A percentile compares a stretch with the other conserved stretches of the same genome.
These are phyloP conservation scores for Metschnikowia lachancei DNA, from an alignment of 805 yeast genomes.

Conservation along the genomic window DNA sequence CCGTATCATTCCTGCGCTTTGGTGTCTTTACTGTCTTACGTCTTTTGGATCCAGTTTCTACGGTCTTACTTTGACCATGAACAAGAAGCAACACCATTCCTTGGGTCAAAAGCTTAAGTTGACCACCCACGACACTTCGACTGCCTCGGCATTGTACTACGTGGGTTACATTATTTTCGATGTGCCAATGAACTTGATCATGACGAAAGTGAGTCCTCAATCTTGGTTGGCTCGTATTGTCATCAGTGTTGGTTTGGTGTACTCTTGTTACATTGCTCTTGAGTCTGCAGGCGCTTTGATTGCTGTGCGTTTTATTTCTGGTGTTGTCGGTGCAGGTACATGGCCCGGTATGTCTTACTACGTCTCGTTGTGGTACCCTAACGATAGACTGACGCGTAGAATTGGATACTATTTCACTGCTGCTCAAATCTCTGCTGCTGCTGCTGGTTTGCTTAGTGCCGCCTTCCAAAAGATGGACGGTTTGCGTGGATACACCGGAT, in stretches of 20 bases:
- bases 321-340: constrained; percentile 78
- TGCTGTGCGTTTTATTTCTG: constrained; percentile 70
- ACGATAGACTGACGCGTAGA: constrained; percentile 68
- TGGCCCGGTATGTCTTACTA: constrained; percentile 92
- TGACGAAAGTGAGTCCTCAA: constrained; percentile 84
- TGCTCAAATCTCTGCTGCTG: constrained; percentile 88
- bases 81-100: constrained; percentile 58
- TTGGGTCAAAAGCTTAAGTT: constrained; percentile 50
- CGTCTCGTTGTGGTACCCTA: constrained; percentile 81
- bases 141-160: constrained; percentile 77
- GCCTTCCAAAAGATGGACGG: constrained; percentile 86
- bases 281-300: constrained; percentile 56
- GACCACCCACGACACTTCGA: constrained; percentile 56
- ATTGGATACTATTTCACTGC: constrained; percentile 91
- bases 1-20: constrained; percentile 77
- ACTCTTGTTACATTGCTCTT: constrained; percentile 68
- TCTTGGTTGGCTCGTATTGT: constrained; percentile 81
- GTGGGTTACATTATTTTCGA: constrained; percentile 84
- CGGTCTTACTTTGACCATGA: constrained; percentile 81
- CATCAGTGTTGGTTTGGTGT: constrained; percentile 72
- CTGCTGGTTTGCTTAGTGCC: constrained; percentile 81
- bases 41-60: constrained; percentile 77
- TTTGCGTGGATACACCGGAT: constrained; percentile 66
- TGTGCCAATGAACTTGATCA: constrained; percentile 80
- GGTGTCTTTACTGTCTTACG: constrained; percentile 75